Percentiles rank a stretch among this genome's conserved stretches.
Conservation (phyloP, 2,329 filamentous ascomycete genomes). For the Aspergillus pseudoglaucus region DNA sequence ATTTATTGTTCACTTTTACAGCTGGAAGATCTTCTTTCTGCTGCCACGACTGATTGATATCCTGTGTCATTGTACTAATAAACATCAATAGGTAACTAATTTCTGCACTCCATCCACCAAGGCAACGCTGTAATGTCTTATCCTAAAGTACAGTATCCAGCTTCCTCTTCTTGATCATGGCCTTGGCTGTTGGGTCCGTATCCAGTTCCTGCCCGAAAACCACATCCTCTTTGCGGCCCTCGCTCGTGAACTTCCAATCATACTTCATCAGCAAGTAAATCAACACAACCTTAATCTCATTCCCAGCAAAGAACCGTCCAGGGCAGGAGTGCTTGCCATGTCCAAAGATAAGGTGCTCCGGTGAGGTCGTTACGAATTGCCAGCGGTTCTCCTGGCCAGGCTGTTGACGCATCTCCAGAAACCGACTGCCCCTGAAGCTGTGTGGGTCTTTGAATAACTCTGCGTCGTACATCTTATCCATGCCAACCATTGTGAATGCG, state of each 20-base stretch:
- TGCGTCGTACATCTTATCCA: background rate
- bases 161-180: too few relatives aligned
- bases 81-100: too few relatives aligned
- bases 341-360: conserved; percentile 17
- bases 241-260: conserved; percentile 34
- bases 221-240: too few relatives aligned
- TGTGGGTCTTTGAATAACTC: background rate
- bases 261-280: conserved; percentile 44
- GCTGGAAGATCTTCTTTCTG: too few relatives aligned
- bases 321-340: conserved; percentile 29
- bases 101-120: too few relatives aligned
- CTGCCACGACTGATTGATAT: too few relatives aligned
- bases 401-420: conserved; percentile 8
- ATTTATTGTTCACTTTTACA: too few relatives aligned
- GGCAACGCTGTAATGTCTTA: too few relatives aligned
- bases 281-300: conserved; percentile 48
- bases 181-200: too few relatives aligned
- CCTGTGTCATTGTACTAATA: too few relatives aligned
- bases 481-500: background rate
- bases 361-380: conserved; percentile 10
- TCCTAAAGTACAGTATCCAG: too few relatives aligned
- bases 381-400: conserved; percentile 7
- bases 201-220: too few relatives aligned
- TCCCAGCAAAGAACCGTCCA: conserved; percentile 47
- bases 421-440: conserved; percentile 13